Conservation (phyloP, 768 basidiomycete species). For the Rhodotorula kratochvilovae region DNA sequence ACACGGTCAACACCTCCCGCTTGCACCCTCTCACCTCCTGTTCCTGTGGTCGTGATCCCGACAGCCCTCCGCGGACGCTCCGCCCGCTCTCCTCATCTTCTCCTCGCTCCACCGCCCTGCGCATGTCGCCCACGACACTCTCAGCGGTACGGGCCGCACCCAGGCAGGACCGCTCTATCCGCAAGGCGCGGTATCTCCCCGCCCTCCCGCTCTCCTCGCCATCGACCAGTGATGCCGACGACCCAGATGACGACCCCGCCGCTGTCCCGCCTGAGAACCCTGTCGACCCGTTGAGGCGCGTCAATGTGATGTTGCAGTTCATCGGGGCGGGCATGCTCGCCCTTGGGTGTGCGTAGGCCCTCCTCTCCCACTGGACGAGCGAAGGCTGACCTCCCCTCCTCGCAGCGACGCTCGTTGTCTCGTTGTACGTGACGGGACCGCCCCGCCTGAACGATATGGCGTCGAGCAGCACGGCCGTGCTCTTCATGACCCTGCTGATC, state of each 20-base stretch:
- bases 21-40: no score
- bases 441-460: slow-evolving; percentile 2
- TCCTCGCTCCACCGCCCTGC: no score
- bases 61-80: no score
- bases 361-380: no score
- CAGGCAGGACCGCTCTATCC: neutral
- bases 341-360: slow-evolving; percentile 14
- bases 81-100: neutral
- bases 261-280: neutral
- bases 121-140: no score
- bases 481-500: slow-evolving; percentile 1
- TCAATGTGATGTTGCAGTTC: slow-evolving; percentile 2
- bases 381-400: neutral
- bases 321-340: neutral
- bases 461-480: slow-evolving; percentile 10
- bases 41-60: no score
- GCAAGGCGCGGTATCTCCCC: neutral
- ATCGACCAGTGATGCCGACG: neutral
- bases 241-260: neutral
- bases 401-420: slow-evolving; percentile 25
- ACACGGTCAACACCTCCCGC: no score
- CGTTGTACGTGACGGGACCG: slow-evolving; percentile 24
- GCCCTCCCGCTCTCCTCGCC: neutral
- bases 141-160: no score
- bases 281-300: slow-evolving; percentile 2